Evolutionary conservation across 1,139 yeast genomes (phyloP), one percentile per base, ranked within the genome.

Genomic region (Taphrina populina): DNA sequence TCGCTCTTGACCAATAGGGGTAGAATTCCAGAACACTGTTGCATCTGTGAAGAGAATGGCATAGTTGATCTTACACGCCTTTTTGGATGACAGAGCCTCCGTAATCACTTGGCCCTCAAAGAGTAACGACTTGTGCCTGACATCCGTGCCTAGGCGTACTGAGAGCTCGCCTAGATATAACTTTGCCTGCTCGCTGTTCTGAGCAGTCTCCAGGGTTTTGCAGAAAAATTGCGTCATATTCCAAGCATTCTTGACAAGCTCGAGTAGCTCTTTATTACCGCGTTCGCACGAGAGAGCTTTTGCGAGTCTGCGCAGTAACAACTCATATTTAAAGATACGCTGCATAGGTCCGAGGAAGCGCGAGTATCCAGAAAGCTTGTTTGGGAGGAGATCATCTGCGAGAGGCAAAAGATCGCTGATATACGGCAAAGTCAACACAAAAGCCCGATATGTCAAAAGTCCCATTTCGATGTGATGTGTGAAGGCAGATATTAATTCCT

Each of bases 321-420:
- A 32, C 19, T 49, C 54, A 11, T 49, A 49, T 17, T 41, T 30
- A 39, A 49, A 33, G 19, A 37, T 34, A 17, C 54, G 54, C 19
- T 49, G 54, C 54, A 49, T 49, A n/a, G 54, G 54, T 23, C 46
- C 46, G 2, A 49, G 33, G 24, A 49, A 49, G 15, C 54, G 54
- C 3, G 54, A 49, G 17, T 49, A 49, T 3, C 46, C 54, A 34
- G 46, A 40, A 23, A 49, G 46, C 21, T 34, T 32, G 33, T 49
- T 49, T 10, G 47, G 47, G 19, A 43, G 37, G 10, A 26, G 3
- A 21, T 49, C 54, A 33, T 40, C 30, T 15, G 54, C 44, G 17
- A 24, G 39, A 7, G 36, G 44, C 11, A 49, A 33, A n/a, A 30
- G 13, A 10, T 17, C 17, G 19, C 39, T 27, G 39, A 49, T 37